A percentile compares a stretch with the other conserved stretches of the same genome.
Conservation (phyloP, 2,329 filamentous ascomycete species). For the Hypoxylon sp. region DNA sequence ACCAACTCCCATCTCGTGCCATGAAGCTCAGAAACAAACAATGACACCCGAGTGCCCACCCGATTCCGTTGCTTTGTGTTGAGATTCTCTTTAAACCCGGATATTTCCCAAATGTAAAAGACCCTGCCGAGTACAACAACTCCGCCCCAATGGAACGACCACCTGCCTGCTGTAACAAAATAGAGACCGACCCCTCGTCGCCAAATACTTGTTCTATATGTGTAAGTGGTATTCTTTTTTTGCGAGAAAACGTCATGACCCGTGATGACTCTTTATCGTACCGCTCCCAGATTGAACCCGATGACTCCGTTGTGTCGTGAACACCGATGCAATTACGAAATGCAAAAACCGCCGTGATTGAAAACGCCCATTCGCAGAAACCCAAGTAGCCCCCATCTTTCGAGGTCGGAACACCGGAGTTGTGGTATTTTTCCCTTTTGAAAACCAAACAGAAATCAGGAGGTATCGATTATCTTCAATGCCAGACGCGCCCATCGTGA, state of each 20-base stretch:
- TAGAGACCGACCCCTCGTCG: slow-evolving; percentile 57
- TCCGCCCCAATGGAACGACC: slow-evolving; percentile 46
- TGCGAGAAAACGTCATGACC: slow-evolving; percentile 66
- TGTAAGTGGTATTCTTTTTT: slow-evolving; percentile 64
- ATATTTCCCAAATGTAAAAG: slow-evolving; percentile 52
- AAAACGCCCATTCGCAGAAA: slow-evolving; percentile 64
- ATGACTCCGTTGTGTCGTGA: slow-evolving; percentile 62
- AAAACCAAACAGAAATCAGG: slow-evolving; percentile 57
- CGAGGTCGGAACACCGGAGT: slow-evolving; percentile 56
- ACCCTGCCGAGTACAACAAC: slow-evolving; percentile 48
- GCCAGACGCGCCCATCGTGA: slow-evolving; percentile 59
- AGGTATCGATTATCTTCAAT: slow-evolving; percentile 64
- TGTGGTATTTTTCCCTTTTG: slow-evolving; percentile 50
- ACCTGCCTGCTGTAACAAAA: slow-evolving; percentile 57
- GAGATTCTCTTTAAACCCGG: slow-evolving; percentile 55
- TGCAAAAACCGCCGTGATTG: slow-evolving; percentile 61
- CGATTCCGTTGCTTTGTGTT: slow-evolving; percentile 52
- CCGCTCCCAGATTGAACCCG: slow-evolving; percentile 59
- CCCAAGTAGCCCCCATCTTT: slow-evolving; percentile 60
- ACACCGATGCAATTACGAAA: slow-evolving; percentile 68
- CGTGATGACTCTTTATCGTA: slow-evolving; percentile 65
- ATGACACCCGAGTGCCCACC: slow-evolving; percentile 52
- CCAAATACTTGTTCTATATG: slow-evolving; percentile 67
- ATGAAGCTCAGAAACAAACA: slow-evolving; percentile 51
- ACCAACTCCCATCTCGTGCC: slow-evolving; percentile 58